These are phyloP conservation scores for Solanum sitiens DNA, from an alignment of 257 asterid species.

Conservation along the genomic window DNA sequence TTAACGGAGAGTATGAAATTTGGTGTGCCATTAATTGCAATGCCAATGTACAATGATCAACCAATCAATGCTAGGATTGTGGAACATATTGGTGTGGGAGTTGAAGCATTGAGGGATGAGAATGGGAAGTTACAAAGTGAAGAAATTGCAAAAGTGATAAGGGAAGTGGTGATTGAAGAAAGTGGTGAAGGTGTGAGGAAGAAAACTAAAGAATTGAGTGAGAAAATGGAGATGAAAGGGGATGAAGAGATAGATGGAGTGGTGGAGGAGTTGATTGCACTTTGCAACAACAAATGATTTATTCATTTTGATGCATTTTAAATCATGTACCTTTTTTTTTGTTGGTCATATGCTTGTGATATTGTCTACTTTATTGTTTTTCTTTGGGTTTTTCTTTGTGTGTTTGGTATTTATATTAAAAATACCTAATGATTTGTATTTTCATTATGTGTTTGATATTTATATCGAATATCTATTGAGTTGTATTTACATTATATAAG, in stretches of 20 bases:
- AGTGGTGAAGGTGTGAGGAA: constrained; percentile 11
- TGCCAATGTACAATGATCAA: neutral
- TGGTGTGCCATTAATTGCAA: neutral
- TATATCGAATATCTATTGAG: too few species aligned
- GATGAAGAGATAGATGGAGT: constrained; percentile 33
- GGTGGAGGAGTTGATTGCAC: constrained; percentile 16
- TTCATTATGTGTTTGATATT: too few species aligned
- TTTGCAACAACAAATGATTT: neutral
- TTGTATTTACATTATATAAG: too few species aligned
- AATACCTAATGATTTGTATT: too few species aligned
- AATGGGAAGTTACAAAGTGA: constrained; percentile 15
- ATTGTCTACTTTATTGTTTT: too few species aligned
- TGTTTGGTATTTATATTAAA: too few species aligned
- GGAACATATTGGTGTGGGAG: neutral
- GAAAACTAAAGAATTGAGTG: constrained; percentile 10
- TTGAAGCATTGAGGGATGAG: constrained; percentile 15
- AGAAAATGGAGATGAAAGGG: constrained; percentile 15
- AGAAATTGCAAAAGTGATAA: constrained; percentile 2
- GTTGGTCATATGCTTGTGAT: too few species aligned
- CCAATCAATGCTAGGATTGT: constrained; percentile 4
- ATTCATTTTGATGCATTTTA: neutral
- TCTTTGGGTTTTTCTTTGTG: too few species aligned
- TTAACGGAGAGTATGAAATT: neutral
- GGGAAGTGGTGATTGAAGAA: constrained; percentile 10
- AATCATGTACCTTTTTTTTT: neutral